Conservation (phyloP, 176 grass and related monocot genomes). For the Avena eriantha region DNA sequence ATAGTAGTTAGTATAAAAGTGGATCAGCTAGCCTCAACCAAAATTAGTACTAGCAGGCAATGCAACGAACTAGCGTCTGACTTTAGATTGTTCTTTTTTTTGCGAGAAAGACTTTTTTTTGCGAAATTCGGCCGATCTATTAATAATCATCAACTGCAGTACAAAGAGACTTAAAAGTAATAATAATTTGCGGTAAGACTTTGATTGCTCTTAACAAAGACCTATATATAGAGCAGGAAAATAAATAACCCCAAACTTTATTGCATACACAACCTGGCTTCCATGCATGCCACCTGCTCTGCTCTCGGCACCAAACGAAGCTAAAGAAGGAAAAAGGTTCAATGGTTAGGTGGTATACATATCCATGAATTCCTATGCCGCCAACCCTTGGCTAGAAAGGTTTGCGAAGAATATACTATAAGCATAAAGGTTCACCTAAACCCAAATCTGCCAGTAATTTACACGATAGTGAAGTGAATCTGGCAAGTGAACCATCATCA, state of each 20-base stretch:
- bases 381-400: not conserved
- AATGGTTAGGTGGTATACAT: constrained; percentile 2
- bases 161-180: too few species aligned
- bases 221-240: not conserved
- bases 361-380: not conserved
- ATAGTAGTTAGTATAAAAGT: too few species aligned
- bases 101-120: too few species aligned
- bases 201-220: not conserved
- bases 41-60: too few species aligned
- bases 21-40: too few species aligned
- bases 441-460: not conserved
- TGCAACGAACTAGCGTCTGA: too few species aligned
- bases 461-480: too few species aligned
- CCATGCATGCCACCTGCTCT: not conserved
- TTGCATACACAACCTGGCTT: not conserved
- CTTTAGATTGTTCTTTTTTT: too few species aligned
- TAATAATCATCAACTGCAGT: too few species aligned
- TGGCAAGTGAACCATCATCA: too few species aligned
- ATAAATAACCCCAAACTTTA: not conserved
- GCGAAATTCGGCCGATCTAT: too few species aligned
- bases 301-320: not conserved
- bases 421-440: constrained; percentile 7
- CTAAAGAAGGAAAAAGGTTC: not conserved
- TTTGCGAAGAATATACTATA: not conserved
- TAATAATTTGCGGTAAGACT: not conserved